A percentile compares a stretch with the other conserved stretches of the same genome.
phyloP scores from a whole-genome alignment of 148 eudicot genomes.

The Suaeda aralocaspica region DNA sequence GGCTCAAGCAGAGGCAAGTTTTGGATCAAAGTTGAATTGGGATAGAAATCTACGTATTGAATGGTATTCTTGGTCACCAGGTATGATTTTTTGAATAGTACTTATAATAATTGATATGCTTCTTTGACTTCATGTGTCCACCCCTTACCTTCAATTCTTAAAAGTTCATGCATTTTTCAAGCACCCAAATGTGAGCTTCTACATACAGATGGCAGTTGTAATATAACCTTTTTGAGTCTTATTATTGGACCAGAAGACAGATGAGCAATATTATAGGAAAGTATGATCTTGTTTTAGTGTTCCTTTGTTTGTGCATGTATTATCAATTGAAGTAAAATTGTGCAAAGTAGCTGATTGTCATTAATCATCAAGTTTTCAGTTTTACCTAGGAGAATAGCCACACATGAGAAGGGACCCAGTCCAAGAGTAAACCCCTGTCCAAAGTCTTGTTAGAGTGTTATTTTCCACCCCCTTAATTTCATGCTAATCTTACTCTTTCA shows the following conservation, averaged over 20 bases:
- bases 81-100: conserved; percentile 33
- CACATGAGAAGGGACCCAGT: too few species aligned
- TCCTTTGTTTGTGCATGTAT: too few species aligned
- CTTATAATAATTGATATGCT: background rate
- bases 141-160: background rate
- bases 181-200: background rate
- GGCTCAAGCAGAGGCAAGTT: conserved; percentile 94
- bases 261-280: background rate
- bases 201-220: background rate
- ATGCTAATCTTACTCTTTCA: background rate
- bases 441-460: too few species aligned
- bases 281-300: background rate
- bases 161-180: background rate
- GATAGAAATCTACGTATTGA: conserved; percentile 57
- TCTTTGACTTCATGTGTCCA: background rate
- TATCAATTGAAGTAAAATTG: too few species aligned
- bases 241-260: background rate
- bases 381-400: too few species aligned
- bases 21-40: conserved; percentile 76
- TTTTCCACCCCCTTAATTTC: too few species aligned
- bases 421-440: too few species aligned
- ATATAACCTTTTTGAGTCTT: background rate
- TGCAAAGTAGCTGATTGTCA: too few species aligned
- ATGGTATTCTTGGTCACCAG: conserved; percentile 88
- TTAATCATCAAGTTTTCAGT: too few species aligned